These are phyloP conservation scores for Prosopis cineraria DNA, from an alignment of 306 rosid species.

Conservation along the genomic window DNA sequence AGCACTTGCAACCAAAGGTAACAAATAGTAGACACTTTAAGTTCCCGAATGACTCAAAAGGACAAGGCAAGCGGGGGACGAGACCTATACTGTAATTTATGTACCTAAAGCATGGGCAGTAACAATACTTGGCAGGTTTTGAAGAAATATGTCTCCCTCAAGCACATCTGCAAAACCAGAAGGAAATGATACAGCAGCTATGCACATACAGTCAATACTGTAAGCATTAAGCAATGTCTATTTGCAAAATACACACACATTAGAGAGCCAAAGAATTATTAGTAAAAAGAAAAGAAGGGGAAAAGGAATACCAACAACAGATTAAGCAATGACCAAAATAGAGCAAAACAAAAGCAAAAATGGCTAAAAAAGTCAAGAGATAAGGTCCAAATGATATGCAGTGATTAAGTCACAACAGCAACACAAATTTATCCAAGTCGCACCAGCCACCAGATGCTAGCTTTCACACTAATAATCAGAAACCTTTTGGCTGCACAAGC, in stretches of 20 bases:
- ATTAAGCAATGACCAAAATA: not conserved
- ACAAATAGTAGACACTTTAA: slow-evolving; percentile 9
- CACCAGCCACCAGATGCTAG: slow-evolving; percentile 15
- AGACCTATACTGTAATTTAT: slow-evolving; percentile 6
- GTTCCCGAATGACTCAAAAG: slow-evolving; percentile 11
- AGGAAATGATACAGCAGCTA: slow-evolving; percentile 28
- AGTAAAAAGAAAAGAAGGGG: not conserved
- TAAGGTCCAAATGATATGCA: not conserved
- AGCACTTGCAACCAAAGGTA: slow-evolving; percentile 29
- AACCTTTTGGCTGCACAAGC: slow-evolving; percentile 6
- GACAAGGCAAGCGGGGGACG: not conserved
- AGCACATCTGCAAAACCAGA: slow-evolving; percentile 66
- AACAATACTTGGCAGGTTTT: slow-evolving; percentile 89
- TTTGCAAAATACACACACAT: not conserved
- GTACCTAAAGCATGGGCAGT: slow-evolving; percentile 93
- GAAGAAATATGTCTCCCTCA: slow-evolving; percentile 96
- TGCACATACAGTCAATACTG: slow-evolving; percentile 18
- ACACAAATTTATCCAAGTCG: not conserved
- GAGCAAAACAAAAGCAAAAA: not conserved
- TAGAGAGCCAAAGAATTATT: slow-evolving; percentile 12
- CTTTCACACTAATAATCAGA: not conserved
- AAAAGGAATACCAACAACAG: not conserved
- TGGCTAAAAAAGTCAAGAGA: not conserved
- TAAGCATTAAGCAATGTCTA: slow-evolving; percentile 1
- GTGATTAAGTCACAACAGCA: not conserved